These are phyloP conservation scores for Suhomyces sp. DNA, from an alignment of 805 yeast genomes.

Conservation along the genomic window DNA sequence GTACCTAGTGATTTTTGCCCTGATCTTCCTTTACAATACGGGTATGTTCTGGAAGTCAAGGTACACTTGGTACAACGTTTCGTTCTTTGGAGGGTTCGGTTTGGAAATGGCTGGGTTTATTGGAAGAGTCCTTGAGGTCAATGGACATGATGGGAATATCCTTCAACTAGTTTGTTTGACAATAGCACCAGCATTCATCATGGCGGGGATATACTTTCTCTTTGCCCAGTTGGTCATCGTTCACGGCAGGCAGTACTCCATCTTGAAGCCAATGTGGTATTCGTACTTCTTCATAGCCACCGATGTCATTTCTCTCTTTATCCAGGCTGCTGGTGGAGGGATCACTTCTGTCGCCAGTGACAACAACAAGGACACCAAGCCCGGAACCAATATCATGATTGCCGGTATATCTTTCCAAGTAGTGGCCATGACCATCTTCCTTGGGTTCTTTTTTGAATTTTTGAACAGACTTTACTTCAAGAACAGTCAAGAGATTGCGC, in stretches of 20 bases:
- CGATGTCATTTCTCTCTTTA: constrained; percentile 13
- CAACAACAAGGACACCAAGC: constrained; percentile 5
- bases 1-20: constrained; percentile 13
- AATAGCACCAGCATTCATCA: constrained; percentile 14
- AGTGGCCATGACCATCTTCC: constrained; percentile 19
- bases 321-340: constrained; percentile 23
- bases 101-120: constrained; percentile 13
- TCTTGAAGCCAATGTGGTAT: constrained; percentile 13
- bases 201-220: constrained; percentile 15
- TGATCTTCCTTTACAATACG: constrained; percentile 12
- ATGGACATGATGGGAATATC: constrained; percentile 6
- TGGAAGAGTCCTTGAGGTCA: constrained; percentile 7
- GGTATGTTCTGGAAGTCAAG: constrained; percentile 15
- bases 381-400: constrained; percentile 21
- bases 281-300: constrained; percentile 14
- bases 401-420: constrained; percentile 20
- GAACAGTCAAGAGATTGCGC: constrained; percentile 15
- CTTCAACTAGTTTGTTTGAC: constrained; percentile 11
- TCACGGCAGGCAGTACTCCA: constrained; percentile 8
- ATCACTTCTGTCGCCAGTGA: constrained; percentile 11
- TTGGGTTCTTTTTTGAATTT: constrained; percentile 19
- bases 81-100: constrained; percentile 8
- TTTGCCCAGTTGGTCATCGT: constrained; percentile 12
- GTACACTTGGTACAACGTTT: constrained; percentile 19
- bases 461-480: constrained; percentile 16